A percentile compares a stretch with the other conserved stretches of the same genome.
These are phyloP conservation scores for Wallacemonas sp. DNA, from an alignment of 208 protist genomes.

Conservation along the genomic window DNA sequence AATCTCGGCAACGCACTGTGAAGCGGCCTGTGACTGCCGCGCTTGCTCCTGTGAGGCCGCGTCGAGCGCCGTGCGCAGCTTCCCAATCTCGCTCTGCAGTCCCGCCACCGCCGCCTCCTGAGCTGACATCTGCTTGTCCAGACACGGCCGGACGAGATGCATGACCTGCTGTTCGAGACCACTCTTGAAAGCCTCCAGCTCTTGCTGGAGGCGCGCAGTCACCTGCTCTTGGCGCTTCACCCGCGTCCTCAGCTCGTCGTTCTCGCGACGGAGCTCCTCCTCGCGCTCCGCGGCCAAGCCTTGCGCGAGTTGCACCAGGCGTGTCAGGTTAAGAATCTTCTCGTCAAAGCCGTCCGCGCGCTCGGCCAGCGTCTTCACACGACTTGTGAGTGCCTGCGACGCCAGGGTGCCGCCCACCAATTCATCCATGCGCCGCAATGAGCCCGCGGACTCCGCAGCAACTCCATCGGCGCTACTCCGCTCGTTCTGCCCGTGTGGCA, in stretches of 20 bases:
- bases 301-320: constrained; percentile 77
- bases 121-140: background rate
- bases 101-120: constrained; percentile 12
- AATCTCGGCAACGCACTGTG: constrained; percentile 17
- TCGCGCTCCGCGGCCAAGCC: constrained; percentile 70
- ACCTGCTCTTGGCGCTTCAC: constrained; percentile 73
- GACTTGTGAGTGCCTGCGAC: constrained; percentile 54
- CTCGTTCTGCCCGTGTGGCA: background rate
- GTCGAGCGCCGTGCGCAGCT: background rate
- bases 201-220: constrained; percentile 36
- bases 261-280: constrained; percentile 52
- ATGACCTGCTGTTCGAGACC: constrained; percentile 17
- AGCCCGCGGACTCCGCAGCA: background rate
- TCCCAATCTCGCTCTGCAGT: constrained; percentile 16
- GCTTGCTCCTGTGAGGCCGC: background rate
- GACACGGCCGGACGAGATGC: constrained; percentile 20
- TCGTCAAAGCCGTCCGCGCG: constrained; percentile 62
- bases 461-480: background rate
- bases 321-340: constrained; percentile 80
- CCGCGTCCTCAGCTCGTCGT: constrained; percentile 60
- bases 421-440: constrained; percentile 29
- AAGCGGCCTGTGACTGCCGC: background rate
- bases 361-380: constrained; percentile 44
- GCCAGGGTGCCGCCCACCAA: constrained; percentile 70
- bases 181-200: constrained; percentile 30